Evolutionary conservation across 2,329 filamentous ascomycete genomes (phyloP).

Genomic region (Chaetomium sp.): DNA sequence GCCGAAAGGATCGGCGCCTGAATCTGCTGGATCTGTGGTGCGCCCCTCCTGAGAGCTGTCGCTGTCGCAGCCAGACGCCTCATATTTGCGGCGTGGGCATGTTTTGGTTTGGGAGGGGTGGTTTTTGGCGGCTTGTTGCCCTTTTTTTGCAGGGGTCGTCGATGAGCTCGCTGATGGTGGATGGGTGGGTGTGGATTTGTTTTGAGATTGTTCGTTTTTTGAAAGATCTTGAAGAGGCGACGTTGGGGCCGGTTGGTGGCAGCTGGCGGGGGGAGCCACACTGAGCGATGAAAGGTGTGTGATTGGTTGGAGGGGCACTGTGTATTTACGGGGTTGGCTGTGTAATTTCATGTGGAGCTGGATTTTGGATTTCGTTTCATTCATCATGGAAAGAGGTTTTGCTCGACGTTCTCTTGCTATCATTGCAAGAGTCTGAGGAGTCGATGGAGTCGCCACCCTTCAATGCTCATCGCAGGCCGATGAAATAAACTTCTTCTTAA

Average conservation of each 20-base stretch:
- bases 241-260: background rate
- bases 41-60: background rate
- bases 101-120: background rate
- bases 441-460: too few species aligned
- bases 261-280: background rate
- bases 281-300: background rate
- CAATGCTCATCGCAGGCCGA: background rate
- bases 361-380: too few species aligned
- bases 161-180: too few species aligned
- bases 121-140: too few species aligned
- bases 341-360: background rate
- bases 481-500: background rate
- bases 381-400: too few species aligned
- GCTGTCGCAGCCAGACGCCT: background rate
- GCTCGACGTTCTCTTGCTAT: too few species aligned
- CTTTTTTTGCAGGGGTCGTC: too few species aligned
- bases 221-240: background rate
- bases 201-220: background rate
- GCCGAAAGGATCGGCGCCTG: too few species aligned
- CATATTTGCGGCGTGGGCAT: constrained; percentile 7
- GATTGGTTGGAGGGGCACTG: constrained; percentile 2
- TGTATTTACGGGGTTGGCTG: background rate
- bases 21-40: too few species aligned
- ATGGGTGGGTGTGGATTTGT: too few species aligned
- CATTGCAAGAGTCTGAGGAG: too few species aligned